Evolutionary conservation across 805 yeast genomes (phyloP), one percentile per base, ranked within the genome.

Genomic region (Kuraishia borneana): DNA sequence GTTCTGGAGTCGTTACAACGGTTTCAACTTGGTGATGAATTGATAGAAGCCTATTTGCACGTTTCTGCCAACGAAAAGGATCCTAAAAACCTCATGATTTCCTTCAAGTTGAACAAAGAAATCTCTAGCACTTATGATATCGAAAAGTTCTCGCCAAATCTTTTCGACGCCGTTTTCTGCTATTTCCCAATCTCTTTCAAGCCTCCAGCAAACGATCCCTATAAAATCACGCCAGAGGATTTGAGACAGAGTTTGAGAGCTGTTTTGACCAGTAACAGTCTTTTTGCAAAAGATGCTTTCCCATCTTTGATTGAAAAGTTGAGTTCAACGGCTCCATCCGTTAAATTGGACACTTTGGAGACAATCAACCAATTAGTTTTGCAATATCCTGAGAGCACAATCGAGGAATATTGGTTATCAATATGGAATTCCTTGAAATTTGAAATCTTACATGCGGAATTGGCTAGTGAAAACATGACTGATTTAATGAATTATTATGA

Each of bases 121-220:
- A 68, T 88, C 10, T 62, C 75, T 14, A 38, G 48, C 16, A 45
- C 44, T 3, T 58, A 74, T 19, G 56, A 61, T 3, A 61, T 72
- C 33, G 42, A 54, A 28, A 51, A 54, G n/a, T 58, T 53, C 46
- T 48, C 69, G 21, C 79, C 80, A 42, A 84, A 83, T 7, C 53
- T 92, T 39, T 94, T 88, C 51, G 98, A 92, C 51, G 73, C 82
- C 23, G 65, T 84, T 27, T 94, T 89, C 51, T 92, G 98, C 55
- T 92, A 92, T 58, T 92, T 89, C 60, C 99, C 99, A 9, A 88
- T 92, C 29, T 82, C 96, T 1, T 92, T 94, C 58, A 77, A 76
- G 38, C 95, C 97, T 2, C 95, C 97, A 3, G 72, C 76, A 32
- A 83, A 83, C 52, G 95, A 89, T 46, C 88, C 92, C 0, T 85